phyloP scores from a whole-genome alignment of 371 early-diverging fungal genomes.

The Lichtheimia ramosa region DNA sequence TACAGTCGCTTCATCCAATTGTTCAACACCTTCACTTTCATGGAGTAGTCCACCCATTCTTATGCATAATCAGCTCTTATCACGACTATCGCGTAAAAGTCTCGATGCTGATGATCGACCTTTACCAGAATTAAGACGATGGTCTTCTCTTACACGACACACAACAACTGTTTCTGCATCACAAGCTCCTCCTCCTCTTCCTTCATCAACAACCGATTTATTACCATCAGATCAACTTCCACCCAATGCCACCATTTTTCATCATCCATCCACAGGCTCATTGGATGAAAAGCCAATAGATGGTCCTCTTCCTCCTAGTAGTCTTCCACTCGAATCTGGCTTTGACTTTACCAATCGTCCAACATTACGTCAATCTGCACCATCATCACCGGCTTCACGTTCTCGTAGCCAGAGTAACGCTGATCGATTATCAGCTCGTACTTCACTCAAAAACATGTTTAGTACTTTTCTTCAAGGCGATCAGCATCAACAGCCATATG shows the following conservation, averaged over 20 bases:
- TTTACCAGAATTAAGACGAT: constrained; percentile 3
- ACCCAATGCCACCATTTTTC: constrained; percentile 4
- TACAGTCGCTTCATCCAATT: constrained; percentile 28
- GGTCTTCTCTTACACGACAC: not conserved
- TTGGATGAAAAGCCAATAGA: not conserved
- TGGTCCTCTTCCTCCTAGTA: constrained; percentile 23
- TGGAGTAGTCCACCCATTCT: constrained; percentile 31
- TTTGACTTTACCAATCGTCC: not conserved
- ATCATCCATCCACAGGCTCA: not conserved
- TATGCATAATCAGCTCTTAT: constrained; percentile 16
- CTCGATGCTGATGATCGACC: constrained; percentile 4
- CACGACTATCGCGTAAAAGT: constrained; percentile 12
- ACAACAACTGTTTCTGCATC: not conserved
- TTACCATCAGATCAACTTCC: not conserved
- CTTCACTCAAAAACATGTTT: constrained; percentile 24
- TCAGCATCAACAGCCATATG: not conserved
- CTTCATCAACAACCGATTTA: constrained; percentile 1
- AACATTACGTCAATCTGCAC: constrained; percentile 18
- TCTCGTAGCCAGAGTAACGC: constrained; percentile 29
- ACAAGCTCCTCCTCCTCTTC: not conserved
- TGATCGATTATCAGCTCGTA: constrained; percentile 10
- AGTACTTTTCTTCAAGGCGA: constrained; percentile 26
- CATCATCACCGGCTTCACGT: constrained; percentile 29
- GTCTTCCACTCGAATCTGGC: constrained; percentile 30
- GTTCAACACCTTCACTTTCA: constrained; percentile 25